Conservation (phyloP, 192 early-diverging fungal genomes). For the Coemansia sp. region DNA sequence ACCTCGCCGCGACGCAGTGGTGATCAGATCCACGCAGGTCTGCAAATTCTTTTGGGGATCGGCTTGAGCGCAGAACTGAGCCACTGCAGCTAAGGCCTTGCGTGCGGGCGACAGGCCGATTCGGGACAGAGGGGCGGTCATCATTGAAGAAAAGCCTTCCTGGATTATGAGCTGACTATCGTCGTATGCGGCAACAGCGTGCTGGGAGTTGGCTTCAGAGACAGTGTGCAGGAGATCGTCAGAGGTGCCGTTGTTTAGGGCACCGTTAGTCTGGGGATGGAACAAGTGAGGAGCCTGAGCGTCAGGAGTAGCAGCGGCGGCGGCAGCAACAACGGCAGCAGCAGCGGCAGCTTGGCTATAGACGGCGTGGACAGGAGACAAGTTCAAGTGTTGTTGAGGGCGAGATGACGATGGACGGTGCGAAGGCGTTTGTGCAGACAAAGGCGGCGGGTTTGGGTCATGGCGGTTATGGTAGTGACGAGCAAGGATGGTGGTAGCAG, state of each 20-base stretch:
- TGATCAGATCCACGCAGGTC: slow-evolving; percentile 64
- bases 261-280: slow-evolving; percentile 35
- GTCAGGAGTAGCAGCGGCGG: slow-evolving; percentile 27
- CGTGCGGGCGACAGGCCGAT: slow-evolving; percentile 31
- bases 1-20: slow-evolving; percentile 59
- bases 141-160: slow-evolving; percentile 46
- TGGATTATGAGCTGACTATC: slow-evolving; percentile 48
- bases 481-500: slow-evolving; percentile 53
- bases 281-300: slow-evolving; percentile 26
- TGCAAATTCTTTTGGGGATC: slow-evolving; percentile 62
- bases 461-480: slow-evolving; percentile 55
- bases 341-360: slow-evolving; percentile 43
- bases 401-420: slow-evolving; percentile 9
- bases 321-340: slow-evolving; percentile 38
- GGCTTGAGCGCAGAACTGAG: slow-evolving; percentile 71
- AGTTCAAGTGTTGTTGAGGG: slow-evolving; percentile 17
- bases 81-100: slow-evolving; percentile 63
- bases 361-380: slow-evolving; percentile 28
- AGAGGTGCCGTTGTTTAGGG: slow-evolving; percentile 25
- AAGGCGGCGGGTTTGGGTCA: slow-evolving; percentile 29
- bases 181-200: slow-evolving; percentile 23
- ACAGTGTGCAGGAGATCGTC: slow-evolving; percentile 39
- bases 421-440: slow-evolving; percentile 21
- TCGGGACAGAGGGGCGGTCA: slow-evolving; percentile 34
- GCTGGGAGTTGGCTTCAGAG: slow-evolving; percentile 30